Base-by-base conservation (phyloP, 1,284 basidiomycete genomes). In the Melampsora abietis-canadensis region DNA sequence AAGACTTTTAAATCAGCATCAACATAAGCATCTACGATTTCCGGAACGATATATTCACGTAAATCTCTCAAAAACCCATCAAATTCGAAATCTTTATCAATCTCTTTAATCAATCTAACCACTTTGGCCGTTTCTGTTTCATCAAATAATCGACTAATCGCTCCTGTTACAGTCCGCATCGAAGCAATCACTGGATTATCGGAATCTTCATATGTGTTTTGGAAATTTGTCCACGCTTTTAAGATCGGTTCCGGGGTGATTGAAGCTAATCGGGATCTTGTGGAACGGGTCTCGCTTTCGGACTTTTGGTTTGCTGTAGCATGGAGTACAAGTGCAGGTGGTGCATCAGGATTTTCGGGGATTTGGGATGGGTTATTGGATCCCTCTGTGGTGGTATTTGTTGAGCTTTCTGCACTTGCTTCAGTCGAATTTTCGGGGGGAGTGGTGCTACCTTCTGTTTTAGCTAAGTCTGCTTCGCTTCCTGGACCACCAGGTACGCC, bases 41-140 rank as follows among this genome's bases (percentile, higher is more conserved):
- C 96, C 0, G 96, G 96, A 2, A 98, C 87, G 77, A 99, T 95
- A 81, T 98, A 99, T 83, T 98, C 96, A 77, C 95, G 85, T 77
- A 98, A 82, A 81, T 98, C 96, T 75, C 90, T 86, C 80, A 93
- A 89, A 81, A 97, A 98, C 24, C 84, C 82, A 81, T 97, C 94
- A 79, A 91, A 87, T 68, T 87, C 89, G 83, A 97, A 99, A 17
- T 83, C 83, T 4, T 95, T 92, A 81, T 99, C 96, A 79, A 96
- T 84, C 47, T 85, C 82, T 82, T 90, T 92, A 87, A 98, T 91
- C 79, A 90, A 84, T 69, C 92, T 87, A 80, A 91, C 89, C 30
- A 98, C 96, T 81, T 91, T 91, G 15, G 94, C 95, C 57, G 91
- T 95, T 85, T 99, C 96, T 80, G 93, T 99, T 84, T 99, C 96